phyloP scores from a whole-genome alignment of 352 stramenopile genomes.

The Ophiocytium majus region DNA sequence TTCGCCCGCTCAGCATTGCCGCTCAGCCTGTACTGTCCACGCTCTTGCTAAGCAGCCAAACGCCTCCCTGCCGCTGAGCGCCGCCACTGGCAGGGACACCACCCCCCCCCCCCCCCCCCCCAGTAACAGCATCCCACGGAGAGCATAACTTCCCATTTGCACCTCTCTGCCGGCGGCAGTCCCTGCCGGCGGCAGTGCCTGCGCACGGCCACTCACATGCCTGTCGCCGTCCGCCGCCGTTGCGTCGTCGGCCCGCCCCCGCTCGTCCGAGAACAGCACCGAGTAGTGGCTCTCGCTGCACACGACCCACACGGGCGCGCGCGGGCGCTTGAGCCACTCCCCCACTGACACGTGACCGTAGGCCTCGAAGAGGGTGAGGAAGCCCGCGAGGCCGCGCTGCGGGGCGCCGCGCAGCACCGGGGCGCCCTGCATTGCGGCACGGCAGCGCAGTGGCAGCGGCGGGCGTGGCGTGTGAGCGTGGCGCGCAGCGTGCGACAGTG shows the following conservation, averaged over 20 bases:
- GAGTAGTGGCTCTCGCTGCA: constrained; percentile 87
- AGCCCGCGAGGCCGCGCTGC: constrained; percentile 65
- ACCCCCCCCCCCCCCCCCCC: too few relatives aligned
- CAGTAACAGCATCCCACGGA: too few relatives aligned
- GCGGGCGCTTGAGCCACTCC: constrained; percentile 69
- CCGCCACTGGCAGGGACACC: too few relatives aligned
- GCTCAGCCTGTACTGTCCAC: too few relatives aligned
- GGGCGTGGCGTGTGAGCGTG: neutral
- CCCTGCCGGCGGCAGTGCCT: neutral
- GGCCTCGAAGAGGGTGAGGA: constrained; percentile 83
- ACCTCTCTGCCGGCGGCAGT: too few relatives aligned
- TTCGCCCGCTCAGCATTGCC: too few relatives aligned
- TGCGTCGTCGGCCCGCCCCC: neutral
- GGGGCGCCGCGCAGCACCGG: constrained; percentile 72
- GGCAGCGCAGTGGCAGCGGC: neutral
- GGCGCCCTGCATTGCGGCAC: neutral
- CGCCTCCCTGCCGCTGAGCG: too few relatives aligned
- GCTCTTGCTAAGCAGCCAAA: too few relatives aligned
- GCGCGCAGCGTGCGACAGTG: too few relatives aligned
- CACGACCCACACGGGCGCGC: constrained; percentile 78
- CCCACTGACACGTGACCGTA: constrained; percentile 81
- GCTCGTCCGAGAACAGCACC: constrained; percentile 68
- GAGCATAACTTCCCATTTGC: too few relatives aligned
- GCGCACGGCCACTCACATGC: neutral
- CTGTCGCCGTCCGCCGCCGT: neutral